These are phyloP conservation scores for Saposhnikovia divaricata DNA, from an alignment of 129 eudicot genomes.

Conservation along the genomic window DNA sequence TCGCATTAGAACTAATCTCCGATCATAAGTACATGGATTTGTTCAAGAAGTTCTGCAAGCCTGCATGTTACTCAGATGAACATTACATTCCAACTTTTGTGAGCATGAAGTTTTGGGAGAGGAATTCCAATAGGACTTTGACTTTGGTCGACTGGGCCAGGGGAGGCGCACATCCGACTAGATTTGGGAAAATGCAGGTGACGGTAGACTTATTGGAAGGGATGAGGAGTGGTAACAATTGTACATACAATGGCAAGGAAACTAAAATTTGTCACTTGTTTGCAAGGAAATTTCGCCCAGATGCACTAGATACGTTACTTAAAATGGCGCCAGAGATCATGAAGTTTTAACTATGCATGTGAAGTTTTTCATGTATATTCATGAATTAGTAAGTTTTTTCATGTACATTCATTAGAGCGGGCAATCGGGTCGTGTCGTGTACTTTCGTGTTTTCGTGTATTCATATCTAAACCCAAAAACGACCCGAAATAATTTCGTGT, in stretches of 20 bases:
- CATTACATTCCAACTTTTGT: slow-evolving; percentile 60
- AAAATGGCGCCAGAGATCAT: slow-evolving; percentile 49
- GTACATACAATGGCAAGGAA: slow-evolving; percentile 52
- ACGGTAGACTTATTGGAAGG: slow-evolving; percentile 26
- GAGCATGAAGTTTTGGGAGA: slow-evolving; percentile 26
- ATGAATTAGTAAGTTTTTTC: background rate
- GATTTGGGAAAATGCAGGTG: slow-evolving; percentile 34
- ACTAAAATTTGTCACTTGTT: slow-evolving; percentile 55
- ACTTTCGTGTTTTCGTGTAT: too few relatives aligned
- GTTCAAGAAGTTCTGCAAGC: slow-evolving; percentile 46
- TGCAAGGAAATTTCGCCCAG: slow-evolving; percentile 72
- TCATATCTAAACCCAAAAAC: too few relatives aligned
- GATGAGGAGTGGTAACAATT: slow-evolving; percentile 38
- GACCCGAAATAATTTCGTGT: too few relatives aligned
- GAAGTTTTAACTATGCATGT: slow-evolving; percentile 16
- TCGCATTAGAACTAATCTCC: slow-evolving; percentile 50
- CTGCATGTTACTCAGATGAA: slow-evolving; percentile 67
- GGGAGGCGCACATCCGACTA: slow-evolving; percentile 70
- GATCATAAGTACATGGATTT: slow-evolving; percentile 34
- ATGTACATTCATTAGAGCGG: too few relatives aligned
- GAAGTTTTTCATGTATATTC: background rate
- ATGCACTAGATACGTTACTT: slow-evolving; percentile 45
- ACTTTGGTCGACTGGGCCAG: slow-evolving; percentile 72
- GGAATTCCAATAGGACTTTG: slow-evolving; percentile 51
- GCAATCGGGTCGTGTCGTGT: too few relatives aligned